These are phyloP conservation scores for Eucalyptus paniculata DNA, from an alignment of 345 rosid species.

Conservation along the genomic window DNA sequence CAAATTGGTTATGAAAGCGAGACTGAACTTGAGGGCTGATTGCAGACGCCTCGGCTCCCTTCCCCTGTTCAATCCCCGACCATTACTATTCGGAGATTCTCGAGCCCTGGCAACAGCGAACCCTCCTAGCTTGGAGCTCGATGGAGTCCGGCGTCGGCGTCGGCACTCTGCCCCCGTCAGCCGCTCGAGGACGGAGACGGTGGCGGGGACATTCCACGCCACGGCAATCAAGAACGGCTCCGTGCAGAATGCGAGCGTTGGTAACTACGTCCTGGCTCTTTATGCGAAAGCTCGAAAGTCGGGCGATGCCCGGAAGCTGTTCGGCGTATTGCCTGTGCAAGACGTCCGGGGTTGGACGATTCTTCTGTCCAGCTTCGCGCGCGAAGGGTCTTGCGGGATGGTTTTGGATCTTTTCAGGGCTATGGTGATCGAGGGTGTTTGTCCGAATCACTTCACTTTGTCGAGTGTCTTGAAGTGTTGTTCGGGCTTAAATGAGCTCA, in stretches of 20 bases:
- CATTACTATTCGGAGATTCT: neutral
- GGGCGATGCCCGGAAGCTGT: constrained; percentile 11
- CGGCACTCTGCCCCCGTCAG: neutral
- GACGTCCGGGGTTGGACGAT: constrained; percentile 36
- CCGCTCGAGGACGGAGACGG: neutral
- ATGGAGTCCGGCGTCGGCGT: neutral
- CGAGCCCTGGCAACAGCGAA: neutral
- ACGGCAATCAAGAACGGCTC: constrained; percentile 10
- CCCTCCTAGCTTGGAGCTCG: neutral
- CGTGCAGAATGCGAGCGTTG: neutral
- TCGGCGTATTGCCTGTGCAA: constrained; percentile 5
- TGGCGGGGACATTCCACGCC: constrained; percentile 5
- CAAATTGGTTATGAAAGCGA: neutral
- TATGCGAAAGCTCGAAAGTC: neutral
- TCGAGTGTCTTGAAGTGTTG: constrained; percentile 36
- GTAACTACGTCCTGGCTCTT: neutral
- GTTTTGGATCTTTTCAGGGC: constrained; percentile 14
- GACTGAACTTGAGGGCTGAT: neutral
- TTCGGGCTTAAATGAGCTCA: constrained; percentile 14
- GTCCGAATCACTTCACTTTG: constrained; percentile 37
- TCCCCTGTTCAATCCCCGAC: neutral
- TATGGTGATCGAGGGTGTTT: constrained; percentile 19
- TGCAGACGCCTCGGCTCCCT: neutral
- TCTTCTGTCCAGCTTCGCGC: constrained; percentile 22
- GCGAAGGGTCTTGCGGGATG: neutral